Conservation (phyloP, 106 monocot species). For the Dioscorea dumetorum region DNA sequence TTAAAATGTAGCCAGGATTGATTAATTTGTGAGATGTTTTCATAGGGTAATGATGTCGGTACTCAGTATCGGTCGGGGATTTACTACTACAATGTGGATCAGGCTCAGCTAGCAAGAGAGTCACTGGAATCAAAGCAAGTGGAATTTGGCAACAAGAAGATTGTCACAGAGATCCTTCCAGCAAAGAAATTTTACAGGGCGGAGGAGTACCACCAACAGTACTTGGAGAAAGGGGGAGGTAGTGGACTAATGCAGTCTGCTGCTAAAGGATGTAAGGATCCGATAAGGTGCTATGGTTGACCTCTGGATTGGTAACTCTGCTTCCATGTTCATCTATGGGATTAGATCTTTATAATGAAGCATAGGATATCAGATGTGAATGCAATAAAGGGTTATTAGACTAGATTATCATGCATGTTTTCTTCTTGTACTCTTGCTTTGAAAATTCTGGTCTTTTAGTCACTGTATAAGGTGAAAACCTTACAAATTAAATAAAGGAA, state of each 20-base stretch:
- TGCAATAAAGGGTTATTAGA: too few relatives aligned
- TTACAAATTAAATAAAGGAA: too few relatives aligned
- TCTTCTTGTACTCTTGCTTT: too few relatives aligned
- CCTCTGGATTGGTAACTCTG: background rate
- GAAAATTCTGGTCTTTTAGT: too few relatives aligned
- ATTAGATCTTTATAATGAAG: too few relatives aligned
- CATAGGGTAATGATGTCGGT: slow-evolving; percentile 70
- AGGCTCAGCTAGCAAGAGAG: slow-evolving; percentile 40
- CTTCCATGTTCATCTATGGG: too few relatives aligned
- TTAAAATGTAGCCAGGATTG: background rate
- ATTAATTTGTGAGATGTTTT: too few relatives aligned
- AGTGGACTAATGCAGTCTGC: slow-evolving; percentile 50
- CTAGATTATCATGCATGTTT: too few relatives aligned
- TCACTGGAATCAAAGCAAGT: slow-evolving; percentile 47
- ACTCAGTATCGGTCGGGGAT: slow-evolving; percentile 83
- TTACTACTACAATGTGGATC: slow-evolving; percentile 64
- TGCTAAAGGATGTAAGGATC: slow-evolving; percentile 68
- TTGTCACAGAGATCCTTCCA: slow-evolving; percentile 79
- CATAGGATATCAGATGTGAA: too few relatives aligned
- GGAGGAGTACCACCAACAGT: slow-evolving; percentile 88
- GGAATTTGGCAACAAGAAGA: slow-evolving; percentile 21
- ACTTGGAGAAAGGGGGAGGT: slow-evolving; percentile 63
- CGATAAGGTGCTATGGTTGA: slow-evolving; percentile 77
- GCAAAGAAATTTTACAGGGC: slow-evolving; percentile 74
- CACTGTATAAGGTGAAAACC: too few relatives aligned